Evolutionary conservation across 805 yeast species (phyloP).

Genomic region (Barnettozyma populi): DNA sequence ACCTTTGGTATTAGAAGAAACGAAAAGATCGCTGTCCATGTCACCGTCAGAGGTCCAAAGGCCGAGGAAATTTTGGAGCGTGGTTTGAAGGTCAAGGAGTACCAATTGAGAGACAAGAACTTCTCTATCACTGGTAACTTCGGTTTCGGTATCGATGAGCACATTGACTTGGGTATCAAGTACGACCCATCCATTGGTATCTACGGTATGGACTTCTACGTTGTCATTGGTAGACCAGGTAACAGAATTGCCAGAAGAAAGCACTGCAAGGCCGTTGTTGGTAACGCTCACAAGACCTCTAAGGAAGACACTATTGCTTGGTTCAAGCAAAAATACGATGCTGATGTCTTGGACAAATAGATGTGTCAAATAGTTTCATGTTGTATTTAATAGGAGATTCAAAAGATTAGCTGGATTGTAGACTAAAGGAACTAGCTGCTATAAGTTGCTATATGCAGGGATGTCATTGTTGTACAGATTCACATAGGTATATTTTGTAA

Average conservation of each 20-base stretch:
- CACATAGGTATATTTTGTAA: background rate
- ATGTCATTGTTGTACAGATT: background rate
- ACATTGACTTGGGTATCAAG: slow-evolving; percentile 99
- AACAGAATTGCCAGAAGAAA: slow-evolving; percentile 98
- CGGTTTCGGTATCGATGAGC: slow-evolving; percentile 99
- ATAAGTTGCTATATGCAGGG: too few species aligned
- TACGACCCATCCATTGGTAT: slow-evolving; percentile 99
- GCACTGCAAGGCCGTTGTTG: slow-evolving; percentile 84
- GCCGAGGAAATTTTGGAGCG: slow-evolving; percentile 99
- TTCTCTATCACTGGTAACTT: slow-evolving; percentile 99
- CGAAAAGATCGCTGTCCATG: slow-evolving; percentile 99
- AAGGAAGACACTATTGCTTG: slow-evolving; percentile 94
- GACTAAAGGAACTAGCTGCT: too few species aligned
- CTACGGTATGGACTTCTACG: slow-evolving; percentile 99
- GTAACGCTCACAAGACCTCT: slow-evolving; percentile 87
- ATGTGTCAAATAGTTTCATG: slow-evolving; percentile 19
- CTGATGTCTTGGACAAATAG: slow-evolving; percentile 87
- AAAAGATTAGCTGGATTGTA: slow-evolving; percentile 1
- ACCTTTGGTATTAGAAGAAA: slow-evolving; percentile 99
- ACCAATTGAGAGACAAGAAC: slow-evolving; percentile 91
- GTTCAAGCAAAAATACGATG: slow-evolving; percentile 99
- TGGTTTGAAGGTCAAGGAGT: slow-evolving; percentile 99
- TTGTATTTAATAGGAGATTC: slow-evolving; percentile 17
- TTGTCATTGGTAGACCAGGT: slow-evolving; percentile 99
- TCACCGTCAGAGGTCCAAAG: slow-evolving; percentile 99